phyloP scores from a whole-genome alignment of 768 basidiomycete species.

The Dacryopinax spathularia region DNA sequence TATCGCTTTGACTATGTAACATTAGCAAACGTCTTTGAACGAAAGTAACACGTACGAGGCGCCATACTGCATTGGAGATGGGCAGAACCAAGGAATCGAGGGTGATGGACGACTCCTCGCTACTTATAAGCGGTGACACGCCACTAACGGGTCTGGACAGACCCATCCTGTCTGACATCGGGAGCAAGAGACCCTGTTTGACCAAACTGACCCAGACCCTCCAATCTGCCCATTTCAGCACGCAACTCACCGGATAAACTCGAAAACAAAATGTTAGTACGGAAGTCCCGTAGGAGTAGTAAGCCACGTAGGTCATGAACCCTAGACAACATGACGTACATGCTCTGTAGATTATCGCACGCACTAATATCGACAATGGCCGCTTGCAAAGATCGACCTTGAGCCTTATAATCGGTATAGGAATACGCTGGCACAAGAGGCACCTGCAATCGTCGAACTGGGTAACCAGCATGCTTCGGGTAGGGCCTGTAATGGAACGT shows the following conservation, averaged over 20 bases:
- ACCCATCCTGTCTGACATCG: too few species aligned
- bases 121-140: too few species aligned
- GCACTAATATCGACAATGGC: constrained; percentile 25
- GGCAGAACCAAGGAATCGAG: too few species aligned
- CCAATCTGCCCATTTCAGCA: not conserved
- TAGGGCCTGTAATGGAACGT: not conserved
- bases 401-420: constrained; percentile 30
- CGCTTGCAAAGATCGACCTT: constrained; percentile 25
- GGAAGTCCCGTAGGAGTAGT: constrained; percentile 22
- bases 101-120: too few species aligned
- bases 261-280: not conserved
- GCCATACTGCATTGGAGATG: too few species aligned
- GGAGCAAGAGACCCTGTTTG: too few species aligned
- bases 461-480: not conserved
- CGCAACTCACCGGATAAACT: not conserved
- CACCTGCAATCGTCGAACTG: constrained; percentile 21
- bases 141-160: too few species aligned
- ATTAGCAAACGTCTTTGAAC: too few species aligned
- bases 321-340: constrained; percentile 33
- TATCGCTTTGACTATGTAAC: too few species aligned
- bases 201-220: not conserved
- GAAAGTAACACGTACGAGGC: too few species aligned
- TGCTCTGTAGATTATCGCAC: constrained; percentile 23
- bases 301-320: constrained; percentile 21
- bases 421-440: constrained; percentile 29